These are phyloP conservation scores for Amauroascus verrucosus DNA, from an alignment of 2,329 filamentous ascomycete species.

Conservation along the genomic window DNA sequence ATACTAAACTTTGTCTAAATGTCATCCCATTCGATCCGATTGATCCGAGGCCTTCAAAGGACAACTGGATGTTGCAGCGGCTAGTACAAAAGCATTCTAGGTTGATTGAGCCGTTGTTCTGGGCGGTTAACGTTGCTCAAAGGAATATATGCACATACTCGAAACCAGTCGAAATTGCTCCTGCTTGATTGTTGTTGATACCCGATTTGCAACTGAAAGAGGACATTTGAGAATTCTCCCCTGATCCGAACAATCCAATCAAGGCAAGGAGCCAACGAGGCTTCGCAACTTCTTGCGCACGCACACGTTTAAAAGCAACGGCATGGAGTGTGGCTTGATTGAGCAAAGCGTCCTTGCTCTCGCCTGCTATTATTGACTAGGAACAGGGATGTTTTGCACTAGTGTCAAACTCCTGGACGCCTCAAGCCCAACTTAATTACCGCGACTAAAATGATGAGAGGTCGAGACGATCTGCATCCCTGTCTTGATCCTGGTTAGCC, in stretches of 20 bases:
- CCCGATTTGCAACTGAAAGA: not conserved
- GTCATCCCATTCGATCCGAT: constrained; percentile 9
- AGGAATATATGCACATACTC: not conserved
- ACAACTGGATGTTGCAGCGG: not conserved
- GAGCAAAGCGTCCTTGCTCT: not conserved
- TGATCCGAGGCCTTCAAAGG: not conserved
- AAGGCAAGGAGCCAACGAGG: not conserved
- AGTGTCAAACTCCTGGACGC: not conserved
- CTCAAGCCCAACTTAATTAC: no score
- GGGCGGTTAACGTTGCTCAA: not conserved
- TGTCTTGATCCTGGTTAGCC: not conserved
- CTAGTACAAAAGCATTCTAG: not conserved
- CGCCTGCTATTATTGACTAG: constrained; percentile 2
- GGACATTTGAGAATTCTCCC: not conserved
- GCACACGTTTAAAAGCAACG: not conserved
- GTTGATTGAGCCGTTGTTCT: not conserved
- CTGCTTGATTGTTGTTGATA: not conserved
- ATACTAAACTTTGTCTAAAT: not conserved
- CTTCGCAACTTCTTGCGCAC: not conserved
- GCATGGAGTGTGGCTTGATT: not conserved
- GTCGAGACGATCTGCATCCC: not conserved
- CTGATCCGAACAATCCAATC: not conserved
- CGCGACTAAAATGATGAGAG: not conserved
- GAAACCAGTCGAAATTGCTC: not conserved
- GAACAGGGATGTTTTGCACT: constrained; percentile 1